Evolutionary conservation across 2,329 filamentous ascomycete species (phyloP).

Genomic region (Microdochium nivale): DNA sequence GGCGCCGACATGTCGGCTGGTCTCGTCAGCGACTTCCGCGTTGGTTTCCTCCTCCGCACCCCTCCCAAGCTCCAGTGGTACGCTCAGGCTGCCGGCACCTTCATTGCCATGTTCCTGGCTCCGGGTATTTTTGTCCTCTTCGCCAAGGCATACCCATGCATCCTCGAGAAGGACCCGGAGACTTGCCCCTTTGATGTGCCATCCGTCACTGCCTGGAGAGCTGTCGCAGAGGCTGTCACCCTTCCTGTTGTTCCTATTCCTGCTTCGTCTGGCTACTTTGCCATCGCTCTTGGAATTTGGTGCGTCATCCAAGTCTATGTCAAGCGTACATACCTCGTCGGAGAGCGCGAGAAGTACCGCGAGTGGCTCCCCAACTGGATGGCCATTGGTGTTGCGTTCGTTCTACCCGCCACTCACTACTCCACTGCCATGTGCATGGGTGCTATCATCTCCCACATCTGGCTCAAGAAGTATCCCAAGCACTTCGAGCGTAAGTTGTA

Average conservation of each 20-base stretch:
- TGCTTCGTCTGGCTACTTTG: conserved; percentile 43
- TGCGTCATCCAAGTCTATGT: conserved; percentile 41
- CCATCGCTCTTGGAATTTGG: conserved; percentile 43
- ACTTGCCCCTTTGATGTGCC: conserved; percentile 37
- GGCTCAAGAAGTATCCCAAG: conserved; percentile 41
- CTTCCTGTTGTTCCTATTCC: conserved; percentile 47
- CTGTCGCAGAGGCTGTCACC: conserved; percentile 47
- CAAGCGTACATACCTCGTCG: conserved; percentile 45
- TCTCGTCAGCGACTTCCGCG: conserved; percentile 39
- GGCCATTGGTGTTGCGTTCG: conserved; percentile 50
- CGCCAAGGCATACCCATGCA: conserved; percentile 43
- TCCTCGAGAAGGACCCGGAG: conserved; percentile 29
- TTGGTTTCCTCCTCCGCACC: conserved; percentile 41
- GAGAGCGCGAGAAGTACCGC: conserved; percentile 42
- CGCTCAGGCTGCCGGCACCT: conserved; percentile 39
- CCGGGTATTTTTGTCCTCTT: conserved; percentile 46
- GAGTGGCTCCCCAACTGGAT: conserved; percentile 56
- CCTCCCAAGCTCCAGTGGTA: conserved; percentile 41
- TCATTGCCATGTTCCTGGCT: conserved; percentile 42
- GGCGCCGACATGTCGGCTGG: conserved; percentile 24
- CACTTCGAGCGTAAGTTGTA: conserved; percentile 33
- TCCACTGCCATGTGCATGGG: conserved; percentile 52
- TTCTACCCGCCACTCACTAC: conserved; percentile 47
- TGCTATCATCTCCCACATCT: conserved; percentile 40
- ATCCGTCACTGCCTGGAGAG: conserved; percentile 40